A percentile compares a stretch with the other conserved stretches of the same genome.
phyloP scores from a whole-genome alignment of 139 green algal genomes.

The Picochlorum sp. region DNA sequence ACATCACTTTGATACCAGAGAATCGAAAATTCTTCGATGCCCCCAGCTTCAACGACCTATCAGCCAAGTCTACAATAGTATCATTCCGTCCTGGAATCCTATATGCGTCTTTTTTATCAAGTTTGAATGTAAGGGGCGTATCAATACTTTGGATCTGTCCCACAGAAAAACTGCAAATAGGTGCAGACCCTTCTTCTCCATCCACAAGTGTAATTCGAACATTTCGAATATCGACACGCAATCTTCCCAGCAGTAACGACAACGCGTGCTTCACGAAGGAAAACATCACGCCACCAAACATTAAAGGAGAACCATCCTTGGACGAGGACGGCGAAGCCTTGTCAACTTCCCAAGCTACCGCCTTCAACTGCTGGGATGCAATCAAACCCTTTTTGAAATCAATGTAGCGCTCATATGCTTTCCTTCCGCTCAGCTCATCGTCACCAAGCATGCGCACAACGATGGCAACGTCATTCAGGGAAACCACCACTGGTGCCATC shows the following conservation, averaged over 20 bases:
- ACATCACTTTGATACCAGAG: neutral
- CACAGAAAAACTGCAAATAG: no score
- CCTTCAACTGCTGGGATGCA: slow-evolving; percentile 56
- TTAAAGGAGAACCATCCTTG: slow-evolving; percentile 4
- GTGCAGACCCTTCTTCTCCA: neutral
- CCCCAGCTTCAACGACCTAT: neutral
- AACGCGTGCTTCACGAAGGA: slow-evolving; percentile 41
- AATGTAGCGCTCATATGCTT: slow-evolving; percentile 27
- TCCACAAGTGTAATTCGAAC: slow-evolving; percentile 21
- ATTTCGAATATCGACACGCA: slow-evolving; percentile 60
- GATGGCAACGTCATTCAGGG: slow-evolving; percentile 29
- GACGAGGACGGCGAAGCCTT: neutral
- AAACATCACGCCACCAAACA: slow-evolving; percentile 22
- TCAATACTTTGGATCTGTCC: no score
- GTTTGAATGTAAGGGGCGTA: neutral
- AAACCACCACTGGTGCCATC: slow-evolving; percentile 26
- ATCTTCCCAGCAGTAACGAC: slow-evolving; percentile 50
- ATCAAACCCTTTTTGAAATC: slow-evolving; percentile 65
- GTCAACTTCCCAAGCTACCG: neutral
- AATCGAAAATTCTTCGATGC: neutral
- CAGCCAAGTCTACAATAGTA: slow-evolving; percentile 1
- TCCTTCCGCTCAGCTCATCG: slow-evolving; percentile 24
- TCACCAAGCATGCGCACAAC: slow-evolving; percentile 10
- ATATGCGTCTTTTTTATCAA: neutral
- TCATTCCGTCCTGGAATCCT: neutral